phyloP scores from a whole-genome alignment of 2,329 filamentous ascomycete genomes.

The Calonectria naviculata region DNA sequence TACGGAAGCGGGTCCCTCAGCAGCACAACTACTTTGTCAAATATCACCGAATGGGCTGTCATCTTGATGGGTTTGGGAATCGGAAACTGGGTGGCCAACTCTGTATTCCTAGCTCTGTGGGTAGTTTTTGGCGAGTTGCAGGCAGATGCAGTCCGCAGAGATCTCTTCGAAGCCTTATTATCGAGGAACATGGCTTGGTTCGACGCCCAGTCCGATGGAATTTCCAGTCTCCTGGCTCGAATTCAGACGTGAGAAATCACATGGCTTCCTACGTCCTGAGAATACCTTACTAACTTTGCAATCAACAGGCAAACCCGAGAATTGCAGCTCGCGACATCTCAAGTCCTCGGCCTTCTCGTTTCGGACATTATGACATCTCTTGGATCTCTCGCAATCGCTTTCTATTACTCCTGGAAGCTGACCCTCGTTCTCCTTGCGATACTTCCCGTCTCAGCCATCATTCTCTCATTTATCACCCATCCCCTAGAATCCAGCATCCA shows the following conservation, averaged over 20 bases:
- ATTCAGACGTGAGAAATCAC: constrained; percentile 74
- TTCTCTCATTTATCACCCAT: constrained; percentile 70
- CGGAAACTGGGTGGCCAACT: constrained; percentile 75
- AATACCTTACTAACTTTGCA: not conserved
- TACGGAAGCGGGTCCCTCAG: constrained; percentile 69
- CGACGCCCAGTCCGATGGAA: constrained; percentile 77
- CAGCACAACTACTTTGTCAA: constrained; percentile 61
- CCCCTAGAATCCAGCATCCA: constrained; percentile 74
- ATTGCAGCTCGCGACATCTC: constrained; percentile 82
- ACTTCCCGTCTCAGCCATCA: constrained; percentile 72
- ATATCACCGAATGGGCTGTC: constrained; percentile 70
- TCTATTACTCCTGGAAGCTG: constrained; percentile 86
- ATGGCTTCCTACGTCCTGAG: not conserved
- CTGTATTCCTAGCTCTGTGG: constrained; percentile 76
- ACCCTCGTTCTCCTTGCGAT: constrained; percentile 82
- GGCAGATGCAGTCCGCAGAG: constrained; percentile 71
- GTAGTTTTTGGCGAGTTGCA: constrained; percentile 85
- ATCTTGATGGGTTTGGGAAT: constrained; percentile 72
- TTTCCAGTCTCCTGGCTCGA: constrained; percentile 76
- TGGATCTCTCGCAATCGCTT: constrained; percentile 76
- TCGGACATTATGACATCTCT: constrained; percentile 73
- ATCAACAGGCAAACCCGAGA: constrained; percentile 80
- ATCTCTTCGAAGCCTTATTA: constrained; percentile 77
- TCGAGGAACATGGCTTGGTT: constrained; percentile 84
- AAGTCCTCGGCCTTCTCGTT: constrained; percentile 78